Conservation (phyloP, 2,329 filamentous ascomycete species). For the Ambrosiella beaveri region DNA sequence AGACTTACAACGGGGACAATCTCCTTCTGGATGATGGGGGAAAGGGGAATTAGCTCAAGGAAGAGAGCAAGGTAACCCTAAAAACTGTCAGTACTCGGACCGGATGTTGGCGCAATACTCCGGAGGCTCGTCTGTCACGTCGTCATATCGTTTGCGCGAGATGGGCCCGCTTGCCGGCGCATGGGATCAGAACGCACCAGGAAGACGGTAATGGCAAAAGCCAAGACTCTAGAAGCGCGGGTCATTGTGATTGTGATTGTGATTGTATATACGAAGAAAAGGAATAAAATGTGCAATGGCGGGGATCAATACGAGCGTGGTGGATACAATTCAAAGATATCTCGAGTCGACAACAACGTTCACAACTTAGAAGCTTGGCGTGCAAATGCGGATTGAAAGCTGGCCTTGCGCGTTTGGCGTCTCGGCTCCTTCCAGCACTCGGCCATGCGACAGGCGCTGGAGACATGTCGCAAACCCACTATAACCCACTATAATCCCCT, state of each 20-base stretch:
- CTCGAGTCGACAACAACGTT: neutral
- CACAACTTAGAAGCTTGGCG: neutral
- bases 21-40: constrained; percentile 59
- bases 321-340: neutral
- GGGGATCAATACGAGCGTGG: neutral
- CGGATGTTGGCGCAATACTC: constrained; percentile 5
- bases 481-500: too few species aligned
- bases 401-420: constrained; percentile 4
- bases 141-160: too few species aligned
- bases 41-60: constrained; percentile 67
- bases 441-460: neutral
- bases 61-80: constrained; percentile 82
- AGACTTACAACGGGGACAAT: constrained; percentile 69
- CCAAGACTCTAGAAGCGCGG: constrained; percentile 75
- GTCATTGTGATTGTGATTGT: constrained; percentile 50
- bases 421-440: neutral
- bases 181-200: constrained; percentile 42
- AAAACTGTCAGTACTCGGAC: constrained; percentile 19
- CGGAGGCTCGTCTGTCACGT: neutral
- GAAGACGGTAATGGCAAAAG: constrained; percentile 68
- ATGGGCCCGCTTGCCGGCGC: neutral
- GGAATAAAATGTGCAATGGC: neutral
- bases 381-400: neutral
- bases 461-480: neutral
- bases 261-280: neutral